phyloP scores from a whole-genome alignment of 345 rosid genomes.

The Camelina hispida region DNA sequence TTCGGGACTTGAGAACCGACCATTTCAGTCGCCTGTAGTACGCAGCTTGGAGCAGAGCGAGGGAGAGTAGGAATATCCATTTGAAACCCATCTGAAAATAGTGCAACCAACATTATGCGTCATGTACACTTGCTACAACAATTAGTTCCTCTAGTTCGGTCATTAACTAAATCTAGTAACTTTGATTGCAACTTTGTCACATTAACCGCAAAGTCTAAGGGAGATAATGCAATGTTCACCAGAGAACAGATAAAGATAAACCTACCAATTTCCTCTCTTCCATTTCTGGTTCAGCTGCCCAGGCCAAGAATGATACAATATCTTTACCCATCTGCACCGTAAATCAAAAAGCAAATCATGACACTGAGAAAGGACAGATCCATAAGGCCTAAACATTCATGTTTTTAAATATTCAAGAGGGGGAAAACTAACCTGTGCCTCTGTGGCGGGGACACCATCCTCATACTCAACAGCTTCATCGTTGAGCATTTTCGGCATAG shows the following conservation, averaged over 20 bases:
- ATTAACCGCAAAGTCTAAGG: not conserved
- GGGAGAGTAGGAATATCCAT: slow-evolving; percentile 92
- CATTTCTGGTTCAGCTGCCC: slow-evolving; percentile 99
- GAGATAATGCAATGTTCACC: not conserved
- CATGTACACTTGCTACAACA: slow-evolving; percentile 11
- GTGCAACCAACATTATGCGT: not conserved
- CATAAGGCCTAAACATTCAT: not conserved
- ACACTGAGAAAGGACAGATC: slow-evolving; percentile 4
- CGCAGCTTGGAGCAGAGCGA: slow-evolving; percentile 93
- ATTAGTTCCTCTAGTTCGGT: not conserved
- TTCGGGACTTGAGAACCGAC: slow-evolving; percentile 91
- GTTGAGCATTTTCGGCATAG: slow-evolving; percentile 97
- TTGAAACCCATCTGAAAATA: slow-evolving; percentile 95
- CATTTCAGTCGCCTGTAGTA: slow-evolving; percentile 93
- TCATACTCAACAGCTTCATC: slow-evolving; percentile 99
- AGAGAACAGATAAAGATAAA: not conserved
- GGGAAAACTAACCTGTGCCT: slow-evolving; percentile 77
- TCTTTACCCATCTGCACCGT: slow-evolving; percentile 96
- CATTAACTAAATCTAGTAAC: slow-evolving; percentile 11
- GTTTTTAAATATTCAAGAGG: not conserved
- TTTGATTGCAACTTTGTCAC: not conserved
- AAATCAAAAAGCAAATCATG: slow-evolving; percentile 8
- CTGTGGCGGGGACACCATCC: slow-evolving; percentile 97
- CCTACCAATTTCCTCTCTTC: slow-evolving; percentile 97
- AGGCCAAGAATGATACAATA: slow-evolving; percentile 81